These are phyloP conservation scores for Sistotremastrum niveocremeum DNA, from an alignment of 768 basidiomycete species.

Conservation along the genomic window DNA sequence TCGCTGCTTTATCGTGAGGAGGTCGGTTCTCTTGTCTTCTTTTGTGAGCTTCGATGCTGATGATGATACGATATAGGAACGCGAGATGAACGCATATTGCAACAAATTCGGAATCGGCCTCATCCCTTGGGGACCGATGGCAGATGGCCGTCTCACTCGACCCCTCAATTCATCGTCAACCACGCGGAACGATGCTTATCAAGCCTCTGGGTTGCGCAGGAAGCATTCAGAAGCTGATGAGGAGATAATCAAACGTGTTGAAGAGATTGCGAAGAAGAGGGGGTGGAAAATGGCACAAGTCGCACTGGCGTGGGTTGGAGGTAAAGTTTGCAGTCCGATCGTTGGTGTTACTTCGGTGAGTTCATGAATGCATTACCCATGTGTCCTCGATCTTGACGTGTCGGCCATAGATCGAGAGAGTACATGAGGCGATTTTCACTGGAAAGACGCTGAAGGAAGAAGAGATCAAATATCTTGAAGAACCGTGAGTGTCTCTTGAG, in stretches of 20 bases:
- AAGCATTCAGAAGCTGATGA: conserved; percentile 17
- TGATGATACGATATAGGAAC: conserved; percentile 19
- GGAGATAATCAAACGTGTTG: conserved; percentile 25
- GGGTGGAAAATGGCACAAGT: conserved; percentile 31
- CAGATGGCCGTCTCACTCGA: conserved; percentile 24
- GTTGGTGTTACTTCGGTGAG: conserved; percentile 24
- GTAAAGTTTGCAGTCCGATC: conserved; percentile 32
- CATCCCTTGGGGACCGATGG: conserved; percentile 38
- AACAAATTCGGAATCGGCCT: conserved; percentile 36
- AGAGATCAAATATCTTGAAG: conserved; percentile 28
- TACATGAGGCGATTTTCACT: neutral
- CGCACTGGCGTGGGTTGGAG: conserved; percentile 27
- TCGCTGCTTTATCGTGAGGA: conserved; percentile 43
- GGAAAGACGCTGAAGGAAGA: conserved; percentile 23
- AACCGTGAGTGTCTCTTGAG: conserved; percentile 19
- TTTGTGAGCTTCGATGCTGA: neutral
- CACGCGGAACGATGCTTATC: conserved; percentile 4
- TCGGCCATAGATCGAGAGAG: neutral
- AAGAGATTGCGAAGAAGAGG: conserved; percentile 27
- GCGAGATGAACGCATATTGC: conserved; percentile 32
- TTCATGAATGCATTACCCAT: neutral
- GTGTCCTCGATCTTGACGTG: neutral
- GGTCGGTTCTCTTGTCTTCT: conserved; percentile 9
- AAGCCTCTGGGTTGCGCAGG: conserved; percentile 9
- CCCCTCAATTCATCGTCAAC: conserved; percentile 18